Evolutionary conservation across 2,329 filamentous ascomycete species (phyloP), one percentile per base, ranked within the genome.

Genomic region (Endoconidiophora polonica): DNA sequence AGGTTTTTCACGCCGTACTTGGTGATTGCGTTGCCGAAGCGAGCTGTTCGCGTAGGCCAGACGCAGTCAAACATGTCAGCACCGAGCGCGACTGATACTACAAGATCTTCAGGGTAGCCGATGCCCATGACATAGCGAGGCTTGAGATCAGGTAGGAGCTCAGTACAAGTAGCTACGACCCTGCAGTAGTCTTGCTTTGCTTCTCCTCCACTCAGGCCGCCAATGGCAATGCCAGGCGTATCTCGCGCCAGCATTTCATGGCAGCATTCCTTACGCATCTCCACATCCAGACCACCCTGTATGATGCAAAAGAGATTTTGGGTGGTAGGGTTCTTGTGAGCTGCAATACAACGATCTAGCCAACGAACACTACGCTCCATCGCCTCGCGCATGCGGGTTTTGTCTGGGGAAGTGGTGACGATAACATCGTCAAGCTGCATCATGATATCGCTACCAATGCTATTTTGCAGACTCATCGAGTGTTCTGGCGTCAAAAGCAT

Each of bases 11-110:
- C 76, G 9, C 91, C 93, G 40, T 70, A 59, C 50, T 77, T 75
- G 2, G 90, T 95, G 52, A 98, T 77, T 37, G 90, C 91, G 61
- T 95, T 95, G 53, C 93, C 91, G 61, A 98, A 98, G 33, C 91
- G 79, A 61, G 91, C 91, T 36, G 91, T 98, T 49, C 91, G 74
- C 3, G 91, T 96, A 1, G 91, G 93, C 91, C 91, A 98, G 5
- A 98, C 91, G 61, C 93, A 98, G 66, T 98, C 91, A 62, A 98
- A 98, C 91, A 98, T 98, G 66, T 98, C 91, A 45, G 91, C 91
- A 3, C 91, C 91, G 0, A 98, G 73, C 1, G 91, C 91, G 3
- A 95, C 81, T 48, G 86, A 93, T 38, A 98, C 88, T 2, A 98
- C 77, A 50, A 98, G 71, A 60, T 98, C 91, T 67, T 96, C 91